These are phyloP conservation scores for Melaleuca alternifolia DNA, from an alignment of 345 rosid species.

Conservation along the genomic window DNA sequence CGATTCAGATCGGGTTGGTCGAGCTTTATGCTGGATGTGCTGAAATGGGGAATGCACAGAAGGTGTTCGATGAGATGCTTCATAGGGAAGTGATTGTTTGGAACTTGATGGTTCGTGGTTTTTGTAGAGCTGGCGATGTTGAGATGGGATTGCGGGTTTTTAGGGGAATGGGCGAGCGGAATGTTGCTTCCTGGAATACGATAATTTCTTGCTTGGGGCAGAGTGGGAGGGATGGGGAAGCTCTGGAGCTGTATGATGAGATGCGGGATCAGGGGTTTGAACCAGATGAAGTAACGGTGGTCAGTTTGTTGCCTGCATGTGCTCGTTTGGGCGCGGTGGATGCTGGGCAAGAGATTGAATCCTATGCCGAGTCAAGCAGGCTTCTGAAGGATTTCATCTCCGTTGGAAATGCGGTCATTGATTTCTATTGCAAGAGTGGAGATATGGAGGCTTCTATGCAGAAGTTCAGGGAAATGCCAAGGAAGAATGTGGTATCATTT, in stretches of 20 bases:
- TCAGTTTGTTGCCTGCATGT: conserved; percentile 5
- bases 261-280: conserved; percentile 1
- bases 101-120: conserved; percentile 9
- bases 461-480: background rate
- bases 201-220: conserved; percentile 10
- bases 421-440: conserved; percentile 9
- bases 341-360: background rate
- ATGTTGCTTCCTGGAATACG: conserved; percentile 11
- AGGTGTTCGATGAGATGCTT: conserved; percentile 4
- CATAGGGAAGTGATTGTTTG: conserved; percentile 7
- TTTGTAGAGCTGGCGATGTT: conserved; percentile 3
- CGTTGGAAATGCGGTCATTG: background rate
- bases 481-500: conserved; percentile 2
- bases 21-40: conserved; percentile 1
- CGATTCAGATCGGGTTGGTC: conserved; percentile 4
- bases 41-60: conserved; percentile 3
- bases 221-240: conserved; percentile 5
- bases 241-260: background rate
- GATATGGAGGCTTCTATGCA: conserved; percentile 2
- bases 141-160: conserved; percentile 2
- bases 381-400: background rate
- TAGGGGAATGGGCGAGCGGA: background rate
- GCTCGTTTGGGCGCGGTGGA: background rate
- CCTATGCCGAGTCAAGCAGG: background rate
- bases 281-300: conserved; percentile 6